phyloP scores from a whole-genome alignment of 164 flowering plant genomes.

The Taxillus chinensis region DNA sequence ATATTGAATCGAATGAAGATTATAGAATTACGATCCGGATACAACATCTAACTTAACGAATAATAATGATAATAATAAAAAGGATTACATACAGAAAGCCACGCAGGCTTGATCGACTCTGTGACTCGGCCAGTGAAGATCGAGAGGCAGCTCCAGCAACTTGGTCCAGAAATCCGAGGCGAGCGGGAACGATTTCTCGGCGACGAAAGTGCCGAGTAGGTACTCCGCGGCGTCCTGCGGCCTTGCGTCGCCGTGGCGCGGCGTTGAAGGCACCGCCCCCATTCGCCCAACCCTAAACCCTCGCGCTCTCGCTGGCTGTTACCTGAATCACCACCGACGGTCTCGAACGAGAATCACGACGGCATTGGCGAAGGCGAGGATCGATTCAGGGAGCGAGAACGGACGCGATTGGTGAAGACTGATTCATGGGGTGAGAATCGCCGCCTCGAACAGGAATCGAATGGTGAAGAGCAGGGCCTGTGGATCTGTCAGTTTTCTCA shows the following conservation, averaged over 20 bases:
- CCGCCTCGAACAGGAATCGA: no score
- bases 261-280: constrained; percentile 90
- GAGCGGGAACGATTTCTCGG: constrained; percentile 68
- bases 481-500: not conserved
- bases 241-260: constrained; percentile 29
- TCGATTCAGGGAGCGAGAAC: no score
- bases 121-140: constrained; percentile 53
- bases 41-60: not conserved
- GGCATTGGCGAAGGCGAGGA: no score
- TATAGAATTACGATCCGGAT: not conserved
- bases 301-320: no score
- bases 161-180: constrained; percentile 84
- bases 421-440: no score
- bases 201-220: constrained; percentile 64
- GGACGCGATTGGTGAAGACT: no score
- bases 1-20: not conserved
- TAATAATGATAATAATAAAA: not conserved
- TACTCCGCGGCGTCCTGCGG: constrained; percentile 68
- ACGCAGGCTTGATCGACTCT: constrained; percentile 65
- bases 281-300: constrained; percentile 18
- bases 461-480: not conserved
- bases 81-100: constrained; percentile 43
- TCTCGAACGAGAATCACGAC: no score
- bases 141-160: constrained; percentile 73
- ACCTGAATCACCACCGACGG: no score